Conservation (phyloP, 2,329 filamentous ascomycete species). For the Xylariales sp. region DNA sequence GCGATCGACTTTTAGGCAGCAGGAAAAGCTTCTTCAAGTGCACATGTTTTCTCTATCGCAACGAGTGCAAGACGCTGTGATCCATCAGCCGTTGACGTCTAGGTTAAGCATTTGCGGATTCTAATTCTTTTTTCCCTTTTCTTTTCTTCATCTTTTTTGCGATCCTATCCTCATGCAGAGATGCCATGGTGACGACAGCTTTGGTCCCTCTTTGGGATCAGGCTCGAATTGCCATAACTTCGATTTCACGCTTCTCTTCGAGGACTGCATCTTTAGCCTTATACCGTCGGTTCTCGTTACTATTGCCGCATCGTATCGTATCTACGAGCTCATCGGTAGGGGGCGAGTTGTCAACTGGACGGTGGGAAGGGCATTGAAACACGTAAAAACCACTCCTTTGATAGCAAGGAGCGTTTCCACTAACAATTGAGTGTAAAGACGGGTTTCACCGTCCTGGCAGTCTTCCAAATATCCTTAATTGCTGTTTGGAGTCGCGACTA, state of each 20-base stretch:
- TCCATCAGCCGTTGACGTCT: no score
- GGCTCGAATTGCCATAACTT: constrained; percentile 6
- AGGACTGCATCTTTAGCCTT: constrained; percentile 5
- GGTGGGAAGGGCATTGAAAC: constrained; percentile 1
- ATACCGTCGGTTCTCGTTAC: background rate
- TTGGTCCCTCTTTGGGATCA: constrained; percentile 5
- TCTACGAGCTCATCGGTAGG: background rate
- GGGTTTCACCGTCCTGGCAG: background rate
- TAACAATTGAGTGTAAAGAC: background rate
- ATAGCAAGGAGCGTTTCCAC: background rate
- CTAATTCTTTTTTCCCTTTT: no score
- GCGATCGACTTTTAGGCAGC: no score
- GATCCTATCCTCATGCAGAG: no score
- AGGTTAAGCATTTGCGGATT: no score
- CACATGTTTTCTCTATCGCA: no score
- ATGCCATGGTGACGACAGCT: constrained; percentile 4
- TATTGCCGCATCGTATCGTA: background rate
- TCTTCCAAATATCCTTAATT: background rate
- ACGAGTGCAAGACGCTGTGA: no score
- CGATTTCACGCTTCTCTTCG: constrained; percentile 6
- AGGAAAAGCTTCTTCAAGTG: no score
- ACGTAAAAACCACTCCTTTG: background rate
- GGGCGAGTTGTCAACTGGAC: constrained; percentile 2
- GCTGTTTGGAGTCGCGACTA: background rate
- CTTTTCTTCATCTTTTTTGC: no score